These are phyloP conservation scores for Penicillium mononematosum DNA, from an alignment of 495 filamentous ascomycete species.

Conservation along the genomic window DNA sequence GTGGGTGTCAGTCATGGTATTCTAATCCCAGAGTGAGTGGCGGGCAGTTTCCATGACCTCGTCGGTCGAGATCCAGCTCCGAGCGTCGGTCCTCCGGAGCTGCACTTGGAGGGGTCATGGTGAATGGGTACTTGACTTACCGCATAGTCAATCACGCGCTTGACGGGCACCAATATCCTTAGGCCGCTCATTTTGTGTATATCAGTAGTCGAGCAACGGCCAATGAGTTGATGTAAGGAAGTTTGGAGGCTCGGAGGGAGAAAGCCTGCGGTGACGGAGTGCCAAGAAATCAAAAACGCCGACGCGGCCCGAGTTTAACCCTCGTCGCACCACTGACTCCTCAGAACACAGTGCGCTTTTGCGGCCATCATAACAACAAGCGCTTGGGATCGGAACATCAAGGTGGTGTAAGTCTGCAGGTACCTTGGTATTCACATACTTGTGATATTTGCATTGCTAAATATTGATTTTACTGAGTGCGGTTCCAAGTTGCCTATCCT, in stretches of 20 bases:
- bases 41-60: background rate
- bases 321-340: conserved; percentile 22
- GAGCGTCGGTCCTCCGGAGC: conserved; percentile 12
- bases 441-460: background rate
- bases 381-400: conserved; percentile 7
- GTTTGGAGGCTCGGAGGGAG: conserved; percentile 16
- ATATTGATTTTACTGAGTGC: background rate
- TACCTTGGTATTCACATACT: background rate
- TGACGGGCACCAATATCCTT: conserved; percentile 91
- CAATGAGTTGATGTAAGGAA: conserved; percentile 16
- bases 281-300: conserved; percentile 36
- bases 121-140: conserved; percentile 49
- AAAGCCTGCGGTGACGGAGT: conserved; percentile 34
- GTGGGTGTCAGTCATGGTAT: conserved; percentile 9
- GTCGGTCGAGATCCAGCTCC: conserved; percentile 10
- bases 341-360: background rate
- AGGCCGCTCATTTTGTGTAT: conserved; percentile 65
- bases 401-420: background rate
- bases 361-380: background rate
- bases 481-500: background rate
- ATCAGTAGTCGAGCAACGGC: conserved; percentile 6
- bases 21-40: background rate
- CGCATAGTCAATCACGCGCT: conserved; percentile 99
- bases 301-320: conserved; percentile 42
- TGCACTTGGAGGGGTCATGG: background rate